Evolutionary conservation across 2,329 filamentous ascomycete genomes (phyloP).

Genomic region (Trichoderma afroharzianum): DNA sequence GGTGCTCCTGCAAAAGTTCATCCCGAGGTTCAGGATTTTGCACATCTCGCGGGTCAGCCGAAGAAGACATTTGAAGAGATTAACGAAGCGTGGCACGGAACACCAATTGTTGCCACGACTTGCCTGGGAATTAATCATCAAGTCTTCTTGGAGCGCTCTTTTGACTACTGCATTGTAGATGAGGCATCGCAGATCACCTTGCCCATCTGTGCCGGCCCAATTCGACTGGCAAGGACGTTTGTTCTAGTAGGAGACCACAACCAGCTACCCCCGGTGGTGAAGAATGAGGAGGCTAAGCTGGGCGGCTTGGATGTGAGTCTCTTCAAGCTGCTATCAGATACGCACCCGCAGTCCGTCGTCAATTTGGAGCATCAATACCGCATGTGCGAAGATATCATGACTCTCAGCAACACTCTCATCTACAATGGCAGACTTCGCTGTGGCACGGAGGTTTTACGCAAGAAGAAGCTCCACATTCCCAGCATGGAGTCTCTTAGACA

Average conservation of each 20-base stretch:
- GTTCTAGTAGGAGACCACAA: conserved; percentile 96
- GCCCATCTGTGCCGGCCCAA: conserved; percentile 89
- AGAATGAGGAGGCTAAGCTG: conserved; percentile 80
- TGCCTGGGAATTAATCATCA: conserved; percentile 89
- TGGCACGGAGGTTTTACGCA: conserved; percentile 72
- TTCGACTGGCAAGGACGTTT: conserved; percentile 88
- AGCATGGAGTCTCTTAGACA: conserved; percentile 57
- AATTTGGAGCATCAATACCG: conserved; percentile 95
- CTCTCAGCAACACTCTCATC: conserved; percentile 86
- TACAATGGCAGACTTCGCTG: conserved; percentile 90
- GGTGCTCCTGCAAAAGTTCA: conserved; percentile 84
- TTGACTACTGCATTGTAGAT: conserved; percentile 98
- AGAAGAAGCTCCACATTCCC: conserved; percentile 64
- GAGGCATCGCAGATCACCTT: conserved; percentile 97
- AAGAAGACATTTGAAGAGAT: conserved; percentile 80
- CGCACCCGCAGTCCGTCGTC: conserved; percentile 81
- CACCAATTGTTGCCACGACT: conserved; percentile 88
- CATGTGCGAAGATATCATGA: conserved; percentile 98
- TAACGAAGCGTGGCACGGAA: conserved; percentile 75
- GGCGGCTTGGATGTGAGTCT: conserved; percentile 89
- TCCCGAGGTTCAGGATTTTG: conserved; percentile 81
- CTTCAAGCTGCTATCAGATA: conserved; percentile 89
- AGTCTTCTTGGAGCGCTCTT: conserved; percentile 81
- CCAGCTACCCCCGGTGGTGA: conserved; percentile 89
- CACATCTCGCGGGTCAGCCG: conserved; percentile 68